phyloP scores from a whole-genome alignment of 2,329 filamentous ascomycete genomes.

The Trichophyton benhamiae region DNA sequence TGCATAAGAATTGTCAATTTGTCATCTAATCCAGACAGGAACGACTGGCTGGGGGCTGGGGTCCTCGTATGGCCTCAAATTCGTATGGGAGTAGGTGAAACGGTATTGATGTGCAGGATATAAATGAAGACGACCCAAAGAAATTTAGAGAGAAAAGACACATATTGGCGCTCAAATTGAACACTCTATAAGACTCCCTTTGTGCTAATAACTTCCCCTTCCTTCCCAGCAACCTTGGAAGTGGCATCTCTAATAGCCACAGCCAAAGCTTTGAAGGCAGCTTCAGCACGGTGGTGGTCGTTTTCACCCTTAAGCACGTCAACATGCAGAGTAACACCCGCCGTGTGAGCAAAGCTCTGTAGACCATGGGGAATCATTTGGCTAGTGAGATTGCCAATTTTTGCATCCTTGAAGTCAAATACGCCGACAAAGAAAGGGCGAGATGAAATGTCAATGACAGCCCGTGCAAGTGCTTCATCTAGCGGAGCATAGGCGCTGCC shows the following conservation, averaged over 20 bases:
- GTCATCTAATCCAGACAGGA: background rate
- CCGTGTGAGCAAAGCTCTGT: slow-evolving; percentile 83
- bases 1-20: background rate
- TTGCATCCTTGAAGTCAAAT: slow-evolving; percentile 75
- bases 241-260: slow-evolving; percentile 72
- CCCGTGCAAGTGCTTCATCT: slow-evolving; percentile 86
- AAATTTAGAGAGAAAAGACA: background rate
- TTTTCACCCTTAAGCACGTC: slow-evolving; percentile 84
- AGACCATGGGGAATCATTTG: slow-evolving; percentile 98
- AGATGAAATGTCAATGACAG: slow-evolving; percentile 89
- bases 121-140: background rate
- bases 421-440: slow-evolving; percentile 76
- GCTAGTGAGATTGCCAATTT: slow-evolving; percentile 80
- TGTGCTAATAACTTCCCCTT: slow-evolving; percentile 89
- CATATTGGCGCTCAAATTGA: background rate
- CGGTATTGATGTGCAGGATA: background rate
- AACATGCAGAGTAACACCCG: slow-evolving; percentile 86
- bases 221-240: slow-evolving; percentile 61
- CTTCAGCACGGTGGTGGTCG: slow-evolving; percentile 92
- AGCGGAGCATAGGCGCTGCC: slow-evolving; percentile 85
- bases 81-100: background rate
- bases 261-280: slow-evolving; percentile 91
- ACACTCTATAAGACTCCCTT: slow-evolving; percentile 64
- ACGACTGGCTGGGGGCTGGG: background rate
- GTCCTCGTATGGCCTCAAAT: background rate